A percentile compares a stretch with the other conserved stretches of the same genome.
Evolutionary conservation across 768 basidiomycete species (phyloP).

Genomic region (Suillus sp.): DNA sequence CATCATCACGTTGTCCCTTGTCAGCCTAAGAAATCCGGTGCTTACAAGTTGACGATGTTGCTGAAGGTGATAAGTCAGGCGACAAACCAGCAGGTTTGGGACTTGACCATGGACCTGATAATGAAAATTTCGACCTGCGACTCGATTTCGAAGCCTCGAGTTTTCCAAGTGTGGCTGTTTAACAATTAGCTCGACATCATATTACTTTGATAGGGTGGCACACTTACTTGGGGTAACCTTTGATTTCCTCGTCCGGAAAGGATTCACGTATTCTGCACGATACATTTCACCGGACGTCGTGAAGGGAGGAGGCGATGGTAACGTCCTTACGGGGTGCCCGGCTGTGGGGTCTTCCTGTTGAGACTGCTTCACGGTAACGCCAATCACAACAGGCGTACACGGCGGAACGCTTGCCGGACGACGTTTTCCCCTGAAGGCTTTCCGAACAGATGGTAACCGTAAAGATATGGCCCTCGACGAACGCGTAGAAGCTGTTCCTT

Average conservation of each 20-base stretch:
- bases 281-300: slow-evolving; percentile 11
- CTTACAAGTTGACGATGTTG: not conserved
- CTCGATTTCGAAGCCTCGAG: slow-evolving; percentile 4
- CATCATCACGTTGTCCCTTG: not conserved
- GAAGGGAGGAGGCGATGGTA: not conserved
- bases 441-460: slow-evolving; percentile 16
- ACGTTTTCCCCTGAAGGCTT: slow-evolving; percentile 13
- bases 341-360: not conserved
- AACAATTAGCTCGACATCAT: not conserved
- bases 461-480: slow-evolving; percentile 8
- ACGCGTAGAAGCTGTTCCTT: slow-evolving; percentile 2
- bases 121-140: not conserved
- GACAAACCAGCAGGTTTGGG: not conserved
- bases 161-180: not conserved
- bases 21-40: not conserved
- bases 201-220: not conserved
- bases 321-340: not conserved
- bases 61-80: not conserved
- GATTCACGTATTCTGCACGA: slow-evolving; percentile 21
- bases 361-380: slow-evolving; percentile 1
- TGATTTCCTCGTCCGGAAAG: slow-evolving; percentile 18
- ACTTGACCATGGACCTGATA: slow-evolving; percentile 10
- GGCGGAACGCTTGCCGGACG: slow-evolving; percentile 12
- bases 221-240: slow-evolving; percentile 16
- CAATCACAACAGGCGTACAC: slow-evolving; percentile 1